Percentiles rank a stretch among this genome's conserved stretches.
phyloP scores from a whole-genome alignment of 1,284 basidiomycete genomes.

The Flammula alnicola region DNA sequence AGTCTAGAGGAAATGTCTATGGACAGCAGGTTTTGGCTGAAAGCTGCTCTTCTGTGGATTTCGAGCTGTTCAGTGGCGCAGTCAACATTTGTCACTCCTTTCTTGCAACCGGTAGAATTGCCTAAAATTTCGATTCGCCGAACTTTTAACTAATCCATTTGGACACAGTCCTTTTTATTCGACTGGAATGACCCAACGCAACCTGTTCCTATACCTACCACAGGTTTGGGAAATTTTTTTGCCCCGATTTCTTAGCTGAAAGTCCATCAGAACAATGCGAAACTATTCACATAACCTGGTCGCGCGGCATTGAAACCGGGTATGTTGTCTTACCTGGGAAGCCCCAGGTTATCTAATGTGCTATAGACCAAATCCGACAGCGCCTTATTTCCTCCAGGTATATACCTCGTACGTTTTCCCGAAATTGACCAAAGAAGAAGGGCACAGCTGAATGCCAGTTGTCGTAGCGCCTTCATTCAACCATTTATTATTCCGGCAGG shows the following conservation, averaged over 20 bases:
- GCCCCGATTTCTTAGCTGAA: not conserved
- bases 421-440: not conserved
- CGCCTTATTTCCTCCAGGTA: constrained; percentile 63
- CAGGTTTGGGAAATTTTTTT: constrained; percentile 40
- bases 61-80: not conserved
- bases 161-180: constrained; percentile 55
- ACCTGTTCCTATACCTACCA: constrained; percentile 52
- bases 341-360: not conserved
- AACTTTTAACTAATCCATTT: constrained; percentile 1
- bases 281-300: constrained; percentile 55
- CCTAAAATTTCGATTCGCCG: not conserved
- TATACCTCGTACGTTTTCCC: constrained; percentile 60
- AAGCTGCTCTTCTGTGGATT: not conserved
- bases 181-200: constrained; percentile 45
- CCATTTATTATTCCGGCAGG: constrained; percentile 59
- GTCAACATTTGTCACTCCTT: constrained; percentile 4
- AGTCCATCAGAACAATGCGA: constrained; percentile 55
- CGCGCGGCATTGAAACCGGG: constrained; percentile 49
- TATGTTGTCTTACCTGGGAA: constrained; percentile 28
- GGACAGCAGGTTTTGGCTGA: not conserved
- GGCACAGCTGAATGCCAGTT: not conserved
- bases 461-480: constrained; percentile 50
- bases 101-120: constrained; percentile 25
- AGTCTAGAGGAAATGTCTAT: too few species aligned
- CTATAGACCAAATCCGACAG: constrained; percentile 53